Percentiles rank a stretch among this genome's conserved stretches.
phyloP scores from a whole-genome alignment of 2,329 filamentous ascomycete species.

The Fusarium nygamai region DNA sequence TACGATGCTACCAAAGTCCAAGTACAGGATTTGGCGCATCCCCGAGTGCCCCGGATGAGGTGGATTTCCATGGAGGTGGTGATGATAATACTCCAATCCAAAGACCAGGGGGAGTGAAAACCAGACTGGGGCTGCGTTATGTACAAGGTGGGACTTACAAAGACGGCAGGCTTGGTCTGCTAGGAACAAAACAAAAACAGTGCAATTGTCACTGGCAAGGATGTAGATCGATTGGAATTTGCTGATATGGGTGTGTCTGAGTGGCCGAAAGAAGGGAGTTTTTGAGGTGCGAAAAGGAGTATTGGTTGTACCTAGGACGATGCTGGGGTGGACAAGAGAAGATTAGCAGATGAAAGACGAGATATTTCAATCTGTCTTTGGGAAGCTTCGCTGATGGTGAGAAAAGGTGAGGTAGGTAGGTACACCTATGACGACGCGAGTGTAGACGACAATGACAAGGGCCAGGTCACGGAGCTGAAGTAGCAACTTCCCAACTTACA shows the following conservation, averaged over 20 bases:
- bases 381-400: slow-evolving; percentile 12
- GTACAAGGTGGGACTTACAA: slow-evolving; percentile 28
- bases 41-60: slow-evolving; percentile 20
- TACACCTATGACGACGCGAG: background rate
- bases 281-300: background rate
- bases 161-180: slow-evolving; percentile 1
- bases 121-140: slow-evolving; percentile 5
- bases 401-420: background rate
- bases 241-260: slow-evolving; percentile 13
- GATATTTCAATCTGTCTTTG: background rate
- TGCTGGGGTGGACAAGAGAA: background rate
- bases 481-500: slow-evolving; percentile 4
- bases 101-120: slow-evolving; percentile 18
- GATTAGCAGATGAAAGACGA: background rate
- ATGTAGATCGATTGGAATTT: slow-evolving; percentile 22
- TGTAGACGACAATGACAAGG: background rate
- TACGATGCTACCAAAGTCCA: background rate
- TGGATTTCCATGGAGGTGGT: slow-evolving; percentile 20
- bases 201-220: slow-evolving; percentile 22
- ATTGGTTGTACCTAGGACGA: background rate
- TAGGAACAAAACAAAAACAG: slow-evolving; percentile 31
- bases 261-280: slow-evolving; percentile 8
- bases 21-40: background rate
- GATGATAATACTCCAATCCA: slow-evolving; percentile 30
- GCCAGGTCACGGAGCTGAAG: background rate